Percentiles rank a stretch among this genome's conserved stretches.
Conservation (phyloP, 225 moss, liverwort and hornwort species). For the Bryum argenteum region DNA sequence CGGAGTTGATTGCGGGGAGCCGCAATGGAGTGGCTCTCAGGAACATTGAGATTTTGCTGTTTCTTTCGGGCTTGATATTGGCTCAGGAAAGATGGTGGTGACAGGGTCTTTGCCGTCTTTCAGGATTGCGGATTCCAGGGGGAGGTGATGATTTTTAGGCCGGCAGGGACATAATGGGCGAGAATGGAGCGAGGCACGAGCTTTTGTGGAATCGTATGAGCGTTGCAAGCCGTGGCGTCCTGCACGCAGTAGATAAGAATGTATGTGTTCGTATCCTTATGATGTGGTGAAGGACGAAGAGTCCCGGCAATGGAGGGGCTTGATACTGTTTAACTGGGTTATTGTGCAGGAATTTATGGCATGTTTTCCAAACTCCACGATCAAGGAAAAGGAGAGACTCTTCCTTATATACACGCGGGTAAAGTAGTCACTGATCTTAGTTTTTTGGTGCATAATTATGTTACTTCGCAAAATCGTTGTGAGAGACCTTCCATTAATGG, state of each 20-base stretch:
- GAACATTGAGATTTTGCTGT: neutral
- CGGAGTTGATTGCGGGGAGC: neutral
- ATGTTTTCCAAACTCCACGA: slow-evolving; percentile 46
- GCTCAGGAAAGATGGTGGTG: too few species aligned
- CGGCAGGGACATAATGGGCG: slow-evolving; percentile 33
- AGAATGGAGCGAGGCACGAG: slow-evolving; percentile 34
- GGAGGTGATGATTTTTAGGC: neutral
- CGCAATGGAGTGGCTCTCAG: neutral
- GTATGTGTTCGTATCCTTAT: slow-evolving; percentile 21
- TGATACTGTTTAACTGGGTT: slow-evolving; percentile 15
- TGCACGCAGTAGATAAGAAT: slow-evolving; percentile 47
- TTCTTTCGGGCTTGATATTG: neutral
- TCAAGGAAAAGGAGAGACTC: slow-evolving; percentile 54
- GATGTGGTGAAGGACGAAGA: neutral
- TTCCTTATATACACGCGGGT: slow-evolving; percentile 58
- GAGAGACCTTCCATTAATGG: slow-evolving; percentile 3
- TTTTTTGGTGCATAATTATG: neutral
- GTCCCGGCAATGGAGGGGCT: neutral
- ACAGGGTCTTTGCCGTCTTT: too few species aligned
- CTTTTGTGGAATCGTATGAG: slow-evolving; percentile 46
- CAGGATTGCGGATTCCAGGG: neutral
- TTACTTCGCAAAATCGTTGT: neutral
- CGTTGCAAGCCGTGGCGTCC: slow-evolving; percentile 51
- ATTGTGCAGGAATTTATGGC: slow-evolving; percentile 47
- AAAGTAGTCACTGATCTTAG: neutral